Percentiles rank a stretch among this genome's conserved stretches.
These are phyloP conservation scores for Penicillium rolfsii DNA, from an alignment of 2,329 filamentous ascomycete genomes.

Conservation along the genomic window DNA sequence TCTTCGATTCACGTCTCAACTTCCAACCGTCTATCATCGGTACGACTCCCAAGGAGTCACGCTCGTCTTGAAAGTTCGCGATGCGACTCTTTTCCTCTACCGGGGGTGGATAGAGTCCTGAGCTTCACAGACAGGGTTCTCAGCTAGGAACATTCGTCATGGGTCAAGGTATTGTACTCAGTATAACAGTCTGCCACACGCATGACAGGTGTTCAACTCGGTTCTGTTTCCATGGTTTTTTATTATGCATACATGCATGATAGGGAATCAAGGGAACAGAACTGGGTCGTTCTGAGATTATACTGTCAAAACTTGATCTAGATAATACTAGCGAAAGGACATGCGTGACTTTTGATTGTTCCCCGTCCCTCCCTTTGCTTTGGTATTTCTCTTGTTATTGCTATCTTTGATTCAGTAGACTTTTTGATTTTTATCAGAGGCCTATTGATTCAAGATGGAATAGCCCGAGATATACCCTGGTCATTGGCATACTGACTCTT, in stretches of 20 bases:
- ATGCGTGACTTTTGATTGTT: slow-evolving; percentile 67
- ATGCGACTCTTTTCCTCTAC: slow-evolving; percentile 4
- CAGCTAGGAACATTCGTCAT: slow-evolving; percentile 35
- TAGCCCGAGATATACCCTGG: slow-evolving; percentile 16
- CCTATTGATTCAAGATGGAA: not conserved
- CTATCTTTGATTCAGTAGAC: slow-evolving; percentile 10
- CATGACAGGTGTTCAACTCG: slow-evolving; percentile 50
- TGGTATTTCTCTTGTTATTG: slow-evolving; percentile 22
- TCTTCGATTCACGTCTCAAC: not conserved
- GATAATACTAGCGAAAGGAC: slow-evolving; percentile 87
- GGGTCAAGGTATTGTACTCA: slow-evolving; percentile 50
- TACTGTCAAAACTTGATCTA: slow-evolving; percentile 84
- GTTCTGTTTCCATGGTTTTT: slow-evolving; percentile 15
- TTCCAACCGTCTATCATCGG: slow-evolving; percentile 24
- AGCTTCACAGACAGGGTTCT: slow-evolving; percentile 7
- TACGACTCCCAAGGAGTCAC: slow-evolving; percentile 39
- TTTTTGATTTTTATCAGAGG: not conserved
- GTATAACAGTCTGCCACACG: slow-evolving; percentile 45
- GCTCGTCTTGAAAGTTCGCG: slow-evolving; percentile 28
- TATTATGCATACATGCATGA: slow-evolving; percentile 4
- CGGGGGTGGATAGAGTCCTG: slow-evolving; percentile 9
- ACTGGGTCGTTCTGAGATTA: slow-evolving; percentile 66
- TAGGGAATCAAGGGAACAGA: slow-evolving; percentile 32
- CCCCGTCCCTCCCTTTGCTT: slow-evolving; percentile 42
- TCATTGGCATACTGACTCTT: slow-evolving; percentile 37